Base-by-base conservation (phyloP, 495 filamentous ascomycete genomes). In the Aspergillus indologenus region DNA sequence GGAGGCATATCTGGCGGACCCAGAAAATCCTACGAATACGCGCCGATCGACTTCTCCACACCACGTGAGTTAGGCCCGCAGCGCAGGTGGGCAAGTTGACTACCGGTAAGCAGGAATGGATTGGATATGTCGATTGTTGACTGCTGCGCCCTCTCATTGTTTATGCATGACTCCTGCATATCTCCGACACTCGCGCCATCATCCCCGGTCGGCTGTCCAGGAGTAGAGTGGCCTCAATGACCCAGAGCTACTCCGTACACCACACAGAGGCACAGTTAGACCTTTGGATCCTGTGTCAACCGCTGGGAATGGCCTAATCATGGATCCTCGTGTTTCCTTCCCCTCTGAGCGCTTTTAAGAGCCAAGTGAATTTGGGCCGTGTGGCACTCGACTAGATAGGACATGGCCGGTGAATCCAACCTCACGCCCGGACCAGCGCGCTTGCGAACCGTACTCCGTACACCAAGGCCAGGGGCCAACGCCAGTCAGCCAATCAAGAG, bases 351-450 rank as follows among this genome's bases (percentile, higher is more conserved):
- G n/a, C n/a, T n/a, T n/a, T n/a, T n/a, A n/a, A n/a, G n/a, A n/a
- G n/a, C n/a, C n/a, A n/a, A n/a, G n/a, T n/a, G n/a, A n/a, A n/a
- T n/a, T n/a, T 29, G 5, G 23, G 6, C 18, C 5, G 15, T 21
- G 18, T 21, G 58, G 23, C 51, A 49, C 56, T 59, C n/a, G n/a
- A n/a, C n/a, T n/a, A n/a, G n/a, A n/a, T n/a, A 50, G 60, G 60
- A 62, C 45, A 23, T 59, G 56, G 52, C 56, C 56, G 60, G 46
- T 50, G 55, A 58, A 58, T n/a, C n/a, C n/a, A n/a, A n/a, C n/a
- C n/a, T n/a, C n/a, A n/a, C n/a, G n/a, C n/a, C n/a, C n/a, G n/a
- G n/a, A n/a, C n/a, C 44, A 46, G 34, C 34, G 34, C 34, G 12
- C 34, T 15, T 40, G 34, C 7, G 12, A 15, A 40, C 12, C n/a